Percentiles rank a stretch among this genome's conserved stretches.
Evolutionary conservation across 1,284 basidiomycete species (phyloP).

Genomic region (Fistulinella cinereoalba): DNA sequence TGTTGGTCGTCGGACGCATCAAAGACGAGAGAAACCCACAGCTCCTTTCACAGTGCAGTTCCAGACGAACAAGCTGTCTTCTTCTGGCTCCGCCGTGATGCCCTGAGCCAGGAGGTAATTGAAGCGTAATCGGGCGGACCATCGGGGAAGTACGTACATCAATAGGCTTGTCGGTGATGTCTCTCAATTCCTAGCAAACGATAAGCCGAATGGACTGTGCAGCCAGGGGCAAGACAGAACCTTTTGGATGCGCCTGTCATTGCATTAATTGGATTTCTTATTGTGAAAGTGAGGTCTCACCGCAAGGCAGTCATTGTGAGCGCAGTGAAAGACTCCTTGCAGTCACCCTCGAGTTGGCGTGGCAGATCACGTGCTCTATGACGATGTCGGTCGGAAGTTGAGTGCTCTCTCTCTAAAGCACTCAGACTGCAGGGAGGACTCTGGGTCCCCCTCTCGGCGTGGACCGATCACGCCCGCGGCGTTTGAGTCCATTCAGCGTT

Average conservation of each 20-base stretch:
- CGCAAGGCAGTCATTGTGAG: conserved; percentile 56
- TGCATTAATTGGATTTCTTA: conserved; percentile 8
- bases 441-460: background rate
- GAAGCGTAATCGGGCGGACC: conserved; percentile 8
- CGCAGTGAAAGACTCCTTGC: conserved; percentile 2
- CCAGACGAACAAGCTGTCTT: conserved; percentile 79
- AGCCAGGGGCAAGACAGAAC: conserved; percentile 34
- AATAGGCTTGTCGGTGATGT: conserved; percentile 58
- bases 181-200: conserved; percentile 54
- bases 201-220: conserved; percentile 14
- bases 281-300: conserved; percentile 32
- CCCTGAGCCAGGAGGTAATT: conserved; percentile 41
- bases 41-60: conserved; percentile 73
- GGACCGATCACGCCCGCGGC: conserved; percentile 5
- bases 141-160: conserved; percentile 42
- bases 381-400: no score
- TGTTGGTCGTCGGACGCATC: conserved; percentile 4
- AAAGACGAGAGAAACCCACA: conserved; percentile 44
- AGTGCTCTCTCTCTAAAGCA: no score
- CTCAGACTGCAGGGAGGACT: no score
- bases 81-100: conserved; percentile 60
- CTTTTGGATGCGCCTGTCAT: conserved; percentile 64
- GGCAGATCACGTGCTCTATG: no score
- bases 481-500: background rate
- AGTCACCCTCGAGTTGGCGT: no score